Evolutionary conservation across 768 basidiomycete species (phyloP).

Genomic region (Lentinula sp.): DNA sequence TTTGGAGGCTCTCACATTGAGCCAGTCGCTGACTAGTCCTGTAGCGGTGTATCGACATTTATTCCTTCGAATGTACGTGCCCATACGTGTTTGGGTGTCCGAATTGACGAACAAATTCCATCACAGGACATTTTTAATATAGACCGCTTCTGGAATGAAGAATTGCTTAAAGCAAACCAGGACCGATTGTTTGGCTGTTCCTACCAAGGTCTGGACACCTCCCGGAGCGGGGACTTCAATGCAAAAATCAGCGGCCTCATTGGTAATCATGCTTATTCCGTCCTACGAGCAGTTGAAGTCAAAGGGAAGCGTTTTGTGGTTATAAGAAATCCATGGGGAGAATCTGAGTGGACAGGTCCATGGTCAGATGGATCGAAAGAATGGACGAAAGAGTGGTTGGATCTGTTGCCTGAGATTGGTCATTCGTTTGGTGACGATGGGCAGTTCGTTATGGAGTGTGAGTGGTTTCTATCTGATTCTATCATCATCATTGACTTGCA

Average conservation of each 20-base stretch:
- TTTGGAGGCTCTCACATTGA: background rate
- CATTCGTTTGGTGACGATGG: constrained; percentile 49
- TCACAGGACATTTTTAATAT: constrained; percentile 33
- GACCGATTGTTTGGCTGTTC: constrained; percentile 51
- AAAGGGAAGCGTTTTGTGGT: constrained; percentile 43
- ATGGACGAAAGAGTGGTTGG: constrained; percentile 49
- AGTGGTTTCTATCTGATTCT: constrained; percentile 9
- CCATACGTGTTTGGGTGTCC: background rate
- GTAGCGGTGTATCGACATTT: constrained; percentile 38
- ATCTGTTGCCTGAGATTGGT: constrained; percentile 30
- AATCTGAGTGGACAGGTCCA: constrained; percentile 9
- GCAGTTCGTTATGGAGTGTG: constrained; percentile 52
- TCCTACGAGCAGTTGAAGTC: constrained; percentile 37
- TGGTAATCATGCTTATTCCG: constrained; percentile 42
- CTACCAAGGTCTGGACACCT: constrained; percentile 29
- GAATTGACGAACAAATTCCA: no score
- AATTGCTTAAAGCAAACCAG: constrained; percentile 41
- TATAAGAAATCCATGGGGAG: constrained; percentile 31
- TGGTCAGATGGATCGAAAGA: constrained; percentile 48
- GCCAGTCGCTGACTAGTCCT: background rate
- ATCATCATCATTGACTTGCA: background rate
- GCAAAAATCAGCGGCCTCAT: constrained; percentile 30
- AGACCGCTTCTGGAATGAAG: constrained; percentile 49
- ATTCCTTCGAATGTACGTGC: constrained; percentile 33
- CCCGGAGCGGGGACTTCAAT: constrained; percentile 22